Percentiles rank a stretch among this genome's conserved stretches.
Evolutionary conservation across 1,284 basidiomycete genomes (phyloP).

Genomic region (Trichosporon sp.): DNA sequence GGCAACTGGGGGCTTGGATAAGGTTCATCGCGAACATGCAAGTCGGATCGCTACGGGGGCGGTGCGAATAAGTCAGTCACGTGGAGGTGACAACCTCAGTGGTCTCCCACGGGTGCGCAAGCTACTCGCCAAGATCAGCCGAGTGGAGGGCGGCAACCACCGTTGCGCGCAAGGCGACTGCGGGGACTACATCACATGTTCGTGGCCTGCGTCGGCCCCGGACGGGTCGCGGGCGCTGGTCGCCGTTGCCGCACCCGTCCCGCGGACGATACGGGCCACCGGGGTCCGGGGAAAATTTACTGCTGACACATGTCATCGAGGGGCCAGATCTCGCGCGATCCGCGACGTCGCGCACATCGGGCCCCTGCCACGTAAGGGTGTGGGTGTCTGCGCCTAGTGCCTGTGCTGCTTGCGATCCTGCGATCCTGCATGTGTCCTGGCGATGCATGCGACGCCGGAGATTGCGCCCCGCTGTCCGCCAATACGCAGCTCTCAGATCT

Average conservation of each 20-base stretch:
- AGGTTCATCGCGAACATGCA: not conserved
- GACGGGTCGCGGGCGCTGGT: not conserved
- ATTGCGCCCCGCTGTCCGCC: not conserved
- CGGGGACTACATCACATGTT: conserved; percentile 5
- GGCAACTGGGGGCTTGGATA: not conserved
- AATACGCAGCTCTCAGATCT: not conserved
- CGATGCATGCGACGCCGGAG: not conserved
- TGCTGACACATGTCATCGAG: not conserved
- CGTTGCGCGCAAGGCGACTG: not conserved
- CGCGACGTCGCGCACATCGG: not conserved
- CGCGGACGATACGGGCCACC: not conserved
- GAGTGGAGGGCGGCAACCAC: not conserved
- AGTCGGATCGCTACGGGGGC: not conserved
- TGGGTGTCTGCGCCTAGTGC: not conserved
- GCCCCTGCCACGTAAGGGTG: not conserved
- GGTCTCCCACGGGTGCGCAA: not conserved
- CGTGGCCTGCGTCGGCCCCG: not conserved
- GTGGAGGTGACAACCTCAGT: not conserved
- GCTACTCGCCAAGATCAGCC: not conserved
- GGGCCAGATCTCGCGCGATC: not conserved
- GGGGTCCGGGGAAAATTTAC: not conserved
- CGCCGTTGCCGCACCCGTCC: not conserved
- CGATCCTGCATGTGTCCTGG: too few relatives aligned
- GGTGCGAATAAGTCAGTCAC: not conserved
- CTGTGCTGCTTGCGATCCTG: too few relatives aligned